Conservation (phyloP, 305 asterid genomes). For the Coffea humblotiana region DNA sequence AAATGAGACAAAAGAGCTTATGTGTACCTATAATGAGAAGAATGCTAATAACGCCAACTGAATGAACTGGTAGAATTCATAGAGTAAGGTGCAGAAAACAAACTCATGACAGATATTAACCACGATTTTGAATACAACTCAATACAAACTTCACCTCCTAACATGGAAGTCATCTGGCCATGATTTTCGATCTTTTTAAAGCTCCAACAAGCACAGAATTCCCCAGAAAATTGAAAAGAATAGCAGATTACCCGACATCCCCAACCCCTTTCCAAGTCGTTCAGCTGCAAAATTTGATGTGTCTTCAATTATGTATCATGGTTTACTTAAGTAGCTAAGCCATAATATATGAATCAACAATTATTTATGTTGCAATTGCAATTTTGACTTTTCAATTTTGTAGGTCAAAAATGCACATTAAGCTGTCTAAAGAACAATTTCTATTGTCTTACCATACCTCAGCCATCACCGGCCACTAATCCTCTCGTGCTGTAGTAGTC, state of each 20-base stretch:
- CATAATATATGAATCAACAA: not conserved
- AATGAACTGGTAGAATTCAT: not conserved
- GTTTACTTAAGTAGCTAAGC: not conserved
- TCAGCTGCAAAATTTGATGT: not conserved
- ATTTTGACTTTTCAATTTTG: not conserved
- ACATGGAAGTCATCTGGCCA: not conserved
- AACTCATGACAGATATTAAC: not conserved
- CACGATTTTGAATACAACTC: not conserved
- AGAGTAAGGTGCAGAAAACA: not conserved
- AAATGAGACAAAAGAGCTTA: not conserved
- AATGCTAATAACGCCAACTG: not conserved
- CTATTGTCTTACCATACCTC: not conserved
- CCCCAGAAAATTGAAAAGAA: not conserved
- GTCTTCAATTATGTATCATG: not conserved
- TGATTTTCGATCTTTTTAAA: not conserved
- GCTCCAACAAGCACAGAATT: not conserved
- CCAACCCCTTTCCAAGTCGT: not conserved
- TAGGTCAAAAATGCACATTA: not conserved
- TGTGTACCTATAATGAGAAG: not conserved
- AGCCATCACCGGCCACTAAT: not conserved
- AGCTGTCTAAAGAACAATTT: not conserved
- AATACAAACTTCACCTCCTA: not conserved
- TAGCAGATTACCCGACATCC: not conserved
- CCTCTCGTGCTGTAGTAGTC: not conserved
- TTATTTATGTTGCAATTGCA: not conserved